Base-by-base conservation (phyloP, 78 protist species). In the Tieghemostelium lacteum region DNA sequence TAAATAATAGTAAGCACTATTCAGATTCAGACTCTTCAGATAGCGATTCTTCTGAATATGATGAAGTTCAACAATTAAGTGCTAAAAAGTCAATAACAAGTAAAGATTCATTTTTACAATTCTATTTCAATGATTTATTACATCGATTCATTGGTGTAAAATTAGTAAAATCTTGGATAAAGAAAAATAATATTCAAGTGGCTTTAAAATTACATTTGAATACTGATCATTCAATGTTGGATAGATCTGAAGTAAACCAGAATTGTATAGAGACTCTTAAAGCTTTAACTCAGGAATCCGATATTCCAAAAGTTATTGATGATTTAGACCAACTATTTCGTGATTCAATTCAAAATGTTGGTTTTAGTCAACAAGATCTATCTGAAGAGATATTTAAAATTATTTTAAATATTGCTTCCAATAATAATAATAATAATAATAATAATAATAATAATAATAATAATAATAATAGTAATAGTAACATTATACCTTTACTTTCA, bases 111-210 rank as follows among this genome's bases (percentile, higher is more conserved):
- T 33, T 67, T 16, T 28, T 57, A 20, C 55, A 69, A 14, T 54
- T 29, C 4, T 83, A 83, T 45, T 73, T 83, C 28, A n/a, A 57
- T 33, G 49, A 69, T 83, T 52, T 70, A 49, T 26, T 83, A 29
- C 28, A 29, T 33, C 63, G 52, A 22, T 83, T 54, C 42, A 24
- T 55, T 42, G 66, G 78, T 2, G 69, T 83, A 33, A 69, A 60
- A 55, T 55, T 54, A 8, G 69, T 83, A 39, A 33, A 33, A n/a
- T 2, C 24, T 26, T 83, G 91, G 91, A 69, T 69, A 20, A 67
- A 26, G 37, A 65, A 22, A 37, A 45, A 50, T 65, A 77, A 24
- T 49, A 2, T 42, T 19, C 4, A 22, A 12, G 26, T 2, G 19
- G n/a, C n/a, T n/a, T n/a, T n/a, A n/a, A n/a, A n/a, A n/a, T n/a